phyloP scores from a whole-genome alignment of 2,329 filamentous ascomycete genomes.

The Diaporthe velutina region DNA sequence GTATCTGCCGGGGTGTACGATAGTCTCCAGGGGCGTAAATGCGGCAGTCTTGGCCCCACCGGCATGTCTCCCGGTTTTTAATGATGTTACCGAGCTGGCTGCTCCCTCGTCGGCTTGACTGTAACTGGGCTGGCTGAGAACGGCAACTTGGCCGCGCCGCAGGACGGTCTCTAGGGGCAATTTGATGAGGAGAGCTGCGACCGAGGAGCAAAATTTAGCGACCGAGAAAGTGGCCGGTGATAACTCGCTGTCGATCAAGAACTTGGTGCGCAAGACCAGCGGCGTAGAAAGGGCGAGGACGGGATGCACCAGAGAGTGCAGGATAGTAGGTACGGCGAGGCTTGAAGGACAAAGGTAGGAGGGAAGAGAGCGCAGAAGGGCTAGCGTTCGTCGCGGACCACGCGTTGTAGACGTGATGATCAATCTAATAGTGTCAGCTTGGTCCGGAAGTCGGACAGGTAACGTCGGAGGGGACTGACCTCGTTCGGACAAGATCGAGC shows the following conservation, averaged over 20 bases:
- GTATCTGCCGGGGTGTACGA: constrained; percentile 85
- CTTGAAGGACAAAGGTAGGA: constrained; percentile 79
- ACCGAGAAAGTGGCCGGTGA: constrained; percentile 87
- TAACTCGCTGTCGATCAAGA: constrained; percentile 84
- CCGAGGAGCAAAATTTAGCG: constrained; percentile 84
- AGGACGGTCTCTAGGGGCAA: constrained; percentile 93
- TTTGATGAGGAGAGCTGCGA: constrained; percentile 85
- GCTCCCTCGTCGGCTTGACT: constrained; percentile 59
- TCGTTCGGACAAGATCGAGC: constrained; percentile 88
- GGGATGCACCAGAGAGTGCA: constrained; percentile 88
- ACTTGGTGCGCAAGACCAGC: constrained; percentile 85
- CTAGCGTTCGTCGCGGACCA: constrained; percentile 81
- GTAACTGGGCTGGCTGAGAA: constrained; percentile 70
- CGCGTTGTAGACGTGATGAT: constrained; percentile 86
- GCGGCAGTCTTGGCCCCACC: constrained; percentile 41
- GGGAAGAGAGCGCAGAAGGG: constrained; percentile 82
- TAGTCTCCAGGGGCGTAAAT: constrained; percentile 69
- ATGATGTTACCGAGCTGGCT: constrained; percentile 43
- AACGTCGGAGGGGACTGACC: constrained; percentile 55
- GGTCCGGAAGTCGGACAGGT: neutral
- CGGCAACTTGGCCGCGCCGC: constrained; percentile 85
- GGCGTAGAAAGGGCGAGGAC: constrained; percentile 86
- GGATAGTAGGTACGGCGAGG: constrained; percentile 84
- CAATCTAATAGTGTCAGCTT: constrained; percentile 64
- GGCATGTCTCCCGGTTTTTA: neutral